Percentiles rank a stretch among this genome's conserved stretches.
Conservation (phyloP, 2,329 filamentous ascomycete species). For the Phaeosphaeriaceae sp. region DNA sequence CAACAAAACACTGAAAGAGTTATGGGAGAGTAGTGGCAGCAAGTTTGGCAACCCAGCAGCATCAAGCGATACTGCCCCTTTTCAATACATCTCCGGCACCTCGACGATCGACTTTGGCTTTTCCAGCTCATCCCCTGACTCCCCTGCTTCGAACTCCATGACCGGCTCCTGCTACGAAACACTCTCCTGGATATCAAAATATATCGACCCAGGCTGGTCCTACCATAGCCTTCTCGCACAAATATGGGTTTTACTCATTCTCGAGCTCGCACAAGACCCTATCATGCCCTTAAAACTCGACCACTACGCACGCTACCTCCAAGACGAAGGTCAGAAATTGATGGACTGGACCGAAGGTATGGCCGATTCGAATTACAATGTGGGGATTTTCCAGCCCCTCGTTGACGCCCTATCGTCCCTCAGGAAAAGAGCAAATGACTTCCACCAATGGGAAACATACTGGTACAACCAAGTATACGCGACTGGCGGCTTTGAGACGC, state of each 20-base stretch:
- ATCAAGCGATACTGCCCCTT: constrained; percentile 84
- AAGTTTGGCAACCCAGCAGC: constrained; percentile 73
- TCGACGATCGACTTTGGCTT: constrained; percentile 89
- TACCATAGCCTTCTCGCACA: constrained; percentile 83
- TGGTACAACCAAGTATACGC: constrained; percentile 78
- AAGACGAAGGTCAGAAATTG: constrained; percentile 70
- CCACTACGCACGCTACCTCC: constrained; percentile 72
- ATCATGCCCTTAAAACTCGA: constrained; percentile 82
- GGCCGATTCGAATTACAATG: constrained; percentile 42
- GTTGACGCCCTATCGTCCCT: constrained; percentile 68
- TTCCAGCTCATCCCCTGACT: constrained; percentile 52
- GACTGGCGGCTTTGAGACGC: constrained; percentile 77
- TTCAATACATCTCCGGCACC: constrained; percentile 88
- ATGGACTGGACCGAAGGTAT: constrained; percentile 67
- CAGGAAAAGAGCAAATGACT: constrained; percentile 65
- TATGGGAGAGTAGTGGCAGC: constrained; percentile 72
- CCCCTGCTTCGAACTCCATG: constrained; percentile 62
- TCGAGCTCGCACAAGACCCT: constrained; percentile 82
- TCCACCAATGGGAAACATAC: constrained; percentile 75
- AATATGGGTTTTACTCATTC: constrained; percentile 78
- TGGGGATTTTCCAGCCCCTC: constrained; percentile 64
- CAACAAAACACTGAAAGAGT: constrained; percentile 73
- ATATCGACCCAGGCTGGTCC: constrained; percentile 80
- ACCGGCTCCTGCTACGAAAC: constrained; percentile 89
- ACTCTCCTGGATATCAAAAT: constrained; percentile 80